Conservation (phyloP, 805 yeast genomes). For the Ascoidea asiatica region DNA sequence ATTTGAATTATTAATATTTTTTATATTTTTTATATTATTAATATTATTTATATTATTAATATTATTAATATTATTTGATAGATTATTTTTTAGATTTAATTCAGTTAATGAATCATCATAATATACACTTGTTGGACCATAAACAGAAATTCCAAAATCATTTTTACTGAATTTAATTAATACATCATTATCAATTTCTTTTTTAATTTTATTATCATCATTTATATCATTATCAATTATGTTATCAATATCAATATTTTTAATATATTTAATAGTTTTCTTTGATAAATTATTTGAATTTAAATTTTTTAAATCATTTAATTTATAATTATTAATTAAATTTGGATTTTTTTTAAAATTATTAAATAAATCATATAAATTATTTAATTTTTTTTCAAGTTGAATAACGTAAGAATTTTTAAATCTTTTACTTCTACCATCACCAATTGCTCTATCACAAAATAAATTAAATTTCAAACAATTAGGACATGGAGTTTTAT, state of each 20-base stretch:
- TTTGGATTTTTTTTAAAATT: background rate
- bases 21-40: too few relatives aligned
- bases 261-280: too few relatives aligned
- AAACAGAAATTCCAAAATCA: slow-evolving; percentile 17
- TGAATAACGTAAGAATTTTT: background rate
- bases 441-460: background rate
- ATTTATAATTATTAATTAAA: too few relatives aligned
- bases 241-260: background rate
- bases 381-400: background rate
- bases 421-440: background rate
- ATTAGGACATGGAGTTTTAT: background rate
- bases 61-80: too few relatives aligned
- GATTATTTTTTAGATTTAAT: too few relatives aligned
- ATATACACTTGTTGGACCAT: slow-evolving; percentile 33
- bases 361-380: too few relatives aligned
- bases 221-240: background rate
- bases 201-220: background rate
- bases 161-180: too few relatives aligned
- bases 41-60: too few relatives aligned
- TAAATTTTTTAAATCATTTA: background rate
- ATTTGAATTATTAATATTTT: too few relatives aligned
- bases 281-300: background rate
- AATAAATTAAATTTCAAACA: background rate
- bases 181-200: background rate
- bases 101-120: slow-evolving; percentile 10